Evolutionary conservation across 495 filamentous ascomycete species (phyloP), one percentile per base, ranked within the genome.

Genomic region (Tuber borchii): DNA sequence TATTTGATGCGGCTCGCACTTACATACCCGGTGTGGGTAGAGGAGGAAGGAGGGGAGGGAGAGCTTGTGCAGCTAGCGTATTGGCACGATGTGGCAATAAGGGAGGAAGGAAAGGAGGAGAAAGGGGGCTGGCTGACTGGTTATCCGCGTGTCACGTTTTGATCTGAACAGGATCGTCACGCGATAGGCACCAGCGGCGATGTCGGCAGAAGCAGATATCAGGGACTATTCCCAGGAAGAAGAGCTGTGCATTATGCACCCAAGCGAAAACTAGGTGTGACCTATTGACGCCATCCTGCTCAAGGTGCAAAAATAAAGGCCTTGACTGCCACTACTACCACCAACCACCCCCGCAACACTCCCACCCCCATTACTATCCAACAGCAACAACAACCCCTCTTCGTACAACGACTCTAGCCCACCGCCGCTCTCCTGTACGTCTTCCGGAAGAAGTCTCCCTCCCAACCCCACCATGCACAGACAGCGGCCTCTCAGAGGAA

Each of bases 241-340:
- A 82, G 71, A 82, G 80, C 56, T 82, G 80, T 44, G 77, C 71
- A 48, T 76, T 76, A 71, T 82, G 80, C 72, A 81, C 79, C 22
- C 79, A 74, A 42, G 79, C 80, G 19, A 82, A 82, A 71, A 81
- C 80, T 44, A 76, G 80, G 43, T 82, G 80, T 65, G 80, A 82
- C 43, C 80, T 81, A 31, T 77, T 71, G 56, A 74, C 45, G 39
- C 80, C 80, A 26, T 72, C 74, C 37, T 82, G 80, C 73, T 76
- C 80, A 17, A 76, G 80, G 42, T 82, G 80, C 61, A 78, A 70
- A 44, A 76, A 61, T 39, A 82, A 82, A 31, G 79, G 80, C 39
- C 70, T 82, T 26, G 71, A 75, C 19, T 82, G 80, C 46, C 78
- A 73, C 70, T 82, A 82, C 65, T 75, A 78, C 73, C 74, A 77